phyloP scores from a whole-genome alignment of 202 grass and related monocot species.

The Elaeis oleifera region DNA sequence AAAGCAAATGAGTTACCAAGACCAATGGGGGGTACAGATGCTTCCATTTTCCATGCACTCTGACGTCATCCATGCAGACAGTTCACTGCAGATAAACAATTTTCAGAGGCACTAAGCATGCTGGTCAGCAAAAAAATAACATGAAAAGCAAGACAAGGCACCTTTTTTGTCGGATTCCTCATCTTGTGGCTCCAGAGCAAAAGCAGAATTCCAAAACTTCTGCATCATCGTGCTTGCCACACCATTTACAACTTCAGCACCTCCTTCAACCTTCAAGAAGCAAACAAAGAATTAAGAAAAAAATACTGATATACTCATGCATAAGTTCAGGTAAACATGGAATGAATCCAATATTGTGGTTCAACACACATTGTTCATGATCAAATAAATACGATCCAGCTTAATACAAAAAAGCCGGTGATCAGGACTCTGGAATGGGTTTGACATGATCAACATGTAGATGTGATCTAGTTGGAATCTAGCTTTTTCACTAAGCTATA shows the following conservation, averaged over 20 bases:
- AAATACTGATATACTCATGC: not conserved
- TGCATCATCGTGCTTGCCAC: constrained; percentile 90
- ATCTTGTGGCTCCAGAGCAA: constrained; percentile 88
- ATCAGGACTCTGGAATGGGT: too few relatives aligned
- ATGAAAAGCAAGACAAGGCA: constrained; percentile 10
- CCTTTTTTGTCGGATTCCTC: constrained; percentile 76
- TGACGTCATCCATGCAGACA: constrained; percentile 61
- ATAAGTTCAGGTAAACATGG: not conserved
- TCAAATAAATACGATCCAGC: too few relatives aligned
- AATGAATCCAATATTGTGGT: too few relatives aligned
- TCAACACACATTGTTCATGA: too few relatives aligned
- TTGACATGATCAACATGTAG: too few relatives aligned
- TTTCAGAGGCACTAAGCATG: constrained; percentile 27
- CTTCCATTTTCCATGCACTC: constrained; percentile 62
- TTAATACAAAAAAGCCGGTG: too few relatives aligned
- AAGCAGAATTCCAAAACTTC: constrained; percentile 93
- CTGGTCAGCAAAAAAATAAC: constrained; percentile 7
- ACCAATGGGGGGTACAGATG: constrained; percentile 40
- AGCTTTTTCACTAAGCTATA: too few relatives aligned
- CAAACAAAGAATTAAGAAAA: constrained; percentile 9
- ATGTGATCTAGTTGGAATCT: too few relatives aligned
- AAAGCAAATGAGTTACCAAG: constrained; percentile 79
- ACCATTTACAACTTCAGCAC: constrained; percentile 66
- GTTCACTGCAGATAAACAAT: constrained; percentile 48
- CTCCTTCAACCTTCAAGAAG: constrained; percentile 64